Conservation (phyloP, 2,329 filamentous ascomycete species). For the Fusarium heterosporum region DNA sequence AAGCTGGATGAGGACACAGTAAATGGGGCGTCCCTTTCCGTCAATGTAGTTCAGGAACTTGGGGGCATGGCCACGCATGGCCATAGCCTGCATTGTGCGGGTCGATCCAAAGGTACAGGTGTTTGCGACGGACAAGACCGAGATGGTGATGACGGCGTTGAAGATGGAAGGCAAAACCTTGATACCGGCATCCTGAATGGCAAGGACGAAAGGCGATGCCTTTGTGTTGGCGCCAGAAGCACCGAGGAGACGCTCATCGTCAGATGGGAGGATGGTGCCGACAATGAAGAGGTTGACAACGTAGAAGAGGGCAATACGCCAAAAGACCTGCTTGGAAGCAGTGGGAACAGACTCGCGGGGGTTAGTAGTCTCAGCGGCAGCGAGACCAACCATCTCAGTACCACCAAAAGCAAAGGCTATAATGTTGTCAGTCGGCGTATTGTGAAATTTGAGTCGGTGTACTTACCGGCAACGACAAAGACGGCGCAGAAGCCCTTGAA, state of each 20-base stretch:
- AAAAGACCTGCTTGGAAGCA: slow-evolving; percentile 94
- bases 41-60: slow-evolving; percentile 83
- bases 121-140: slow-evolving; percentile 93
- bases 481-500: slow-evolving; percentile 84
- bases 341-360: slow-evolving; percentile 84
- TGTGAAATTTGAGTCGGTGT: accelerated
- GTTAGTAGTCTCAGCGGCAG: slow-evolving; percentile 80
- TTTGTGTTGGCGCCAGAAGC: slow-evolving; percentile 71
- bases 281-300: slow-evolving; percentile 84
- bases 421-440: not conserved
- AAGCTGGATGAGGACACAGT: slow-evolving; percentile 76
- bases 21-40: slow-evolving; percentile 80
- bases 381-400: slow-evolving; percentile 80
- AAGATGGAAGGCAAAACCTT: slow-evolving; percentile 84
- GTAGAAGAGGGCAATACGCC: slow-evolving; percentile 93
- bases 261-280: slow-evolving; percentile 82
- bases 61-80: slow-evolving; percentile 87
- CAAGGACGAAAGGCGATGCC: slow-evolving; percentile 92
- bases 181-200: slow-evolving; percentile 87
- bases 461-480: slow-evolving; percentile 73
- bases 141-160: slow-evolving; percentile 94
- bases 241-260: slow-evolving; percentile 71
- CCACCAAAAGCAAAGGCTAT: slow-evolving; percentile 75
- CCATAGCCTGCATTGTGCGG: slow-evolving; percentile 87
- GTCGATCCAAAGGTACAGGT: slow-evolving; percentile 92